Evolutionary conservation across 2,329 filamentous ascomycete genomes (phyloP).

Genomic region (Aspergillus sp.): DNA sequence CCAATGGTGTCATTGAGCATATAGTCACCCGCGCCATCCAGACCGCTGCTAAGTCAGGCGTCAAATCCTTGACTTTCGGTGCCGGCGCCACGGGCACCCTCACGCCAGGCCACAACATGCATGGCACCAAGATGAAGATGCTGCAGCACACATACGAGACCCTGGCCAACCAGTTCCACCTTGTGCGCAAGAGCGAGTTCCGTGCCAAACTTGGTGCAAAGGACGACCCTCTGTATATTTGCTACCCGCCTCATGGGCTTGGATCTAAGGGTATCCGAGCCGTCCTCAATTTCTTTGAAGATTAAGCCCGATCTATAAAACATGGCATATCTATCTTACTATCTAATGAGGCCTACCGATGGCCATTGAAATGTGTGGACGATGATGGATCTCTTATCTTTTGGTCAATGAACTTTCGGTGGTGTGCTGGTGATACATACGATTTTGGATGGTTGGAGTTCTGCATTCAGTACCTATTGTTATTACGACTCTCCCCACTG

Average conservation of each 20-base stretch:
- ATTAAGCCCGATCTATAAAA: conserved; percentile 20
- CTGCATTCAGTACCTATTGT: background rate
- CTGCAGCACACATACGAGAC: conserved; percentile 77
- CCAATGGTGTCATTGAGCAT: conserved; percentile 82
- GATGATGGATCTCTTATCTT: background rate
- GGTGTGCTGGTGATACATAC: too few relatives aligned
- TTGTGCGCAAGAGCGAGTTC: conserved; percentile 84
- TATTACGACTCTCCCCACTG: background rate
- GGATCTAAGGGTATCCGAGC: conserved; percentile 77
- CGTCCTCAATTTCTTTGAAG: conserved; percentile 87
- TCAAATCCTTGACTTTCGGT: conserved; percentile 75
- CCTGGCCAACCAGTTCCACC: conserved; percentile 73
- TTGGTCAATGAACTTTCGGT: background rate
- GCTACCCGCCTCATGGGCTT: conserved; percentile 81
- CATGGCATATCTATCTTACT: background rate
- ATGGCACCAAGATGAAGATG: conserved; percentile 74
- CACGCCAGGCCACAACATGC: conserved; percentile 74
- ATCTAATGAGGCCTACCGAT: background rate
- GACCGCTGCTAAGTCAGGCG: conserved; percentile 53
- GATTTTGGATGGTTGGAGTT: background rate
- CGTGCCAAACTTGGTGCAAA: conserved; percentile 81
- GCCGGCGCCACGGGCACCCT: conserved; percentile 73
- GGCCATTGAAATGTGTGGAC: background rate
- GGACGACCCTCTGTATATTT: conserved; percentile 83
- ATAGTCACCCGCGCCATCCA: conserved; percentile 70